A percentile compares a stretch with the other conserved stretches of the same genome.
These are phyloP conservation scores for Umbelopsis sp. DNA, from an alignment of 192 early-diverging fungal species.

Conservation along the genomic window DNA sequence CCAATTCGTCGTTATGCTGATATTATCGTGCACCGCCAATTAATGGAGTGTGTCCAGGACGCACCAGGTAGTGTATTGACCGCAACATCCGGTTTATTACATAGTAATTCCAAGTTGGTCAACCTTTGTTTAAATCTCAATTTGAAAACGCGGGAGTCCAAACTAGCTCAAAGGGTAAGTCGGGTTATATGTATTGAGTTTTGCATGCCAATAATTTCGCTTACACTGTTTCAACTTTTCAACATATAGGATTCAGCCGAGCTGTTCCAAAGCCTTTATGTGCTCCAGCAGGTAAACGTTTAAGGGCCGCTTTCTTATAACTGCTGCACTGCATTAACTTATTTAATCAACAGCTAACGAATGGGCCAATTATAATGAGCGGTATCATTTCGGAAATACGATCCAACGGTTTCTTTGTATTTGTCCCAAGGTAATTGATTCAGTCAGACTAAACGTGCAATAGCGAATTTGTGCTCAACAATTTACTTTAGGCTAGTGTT, in stretches of 20 bases:
- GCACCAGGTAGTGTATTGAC: not conserved
- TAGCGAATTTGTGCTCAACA: not conserved
- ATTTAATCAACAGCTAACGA: constrained; percentile 15
- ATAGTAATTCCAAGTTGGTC: constrained; percentile 39
- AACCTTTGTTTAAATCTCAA: constrained; percentile 62
- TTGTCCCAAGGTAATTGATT: constrained; percentile 44
- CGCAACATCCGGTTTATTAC: not conserved
- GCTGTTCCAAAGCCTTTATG: constrained; percentile 76
- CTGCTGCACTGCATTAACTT: not conserved
- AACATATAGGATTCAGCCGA: constrained; percentile 65
- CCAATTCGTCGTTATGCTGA: constrained; percentile 85
- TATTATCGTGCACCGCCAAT: constrained; percentile 74
- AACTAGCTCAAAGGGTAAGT: constrained; percentile 67
- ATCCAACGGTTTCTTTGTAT: constrained; percentile 66
- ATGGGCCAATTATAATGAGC: constrained; percentile 51
- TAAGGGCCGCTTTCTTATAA: not conserved
- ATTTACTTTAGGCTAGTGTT: constrained; percentile 59
- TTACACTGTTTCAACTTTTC: not conserved
- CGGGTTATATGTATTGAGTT: too few species aligned
- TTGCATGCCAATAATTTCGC: not conserved
- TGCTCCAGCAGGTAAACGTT: constrained; percentile 52
- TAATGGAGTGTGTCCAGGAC: constrained; percentile 51
- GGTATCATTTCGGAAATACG: constrained; percentile 75
- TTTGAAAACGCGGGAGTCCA: constrained; percentile 68
- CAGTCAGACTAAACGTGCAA: not conserved